Evolutionary conservation across 1,139 yeast genomes (phyloP), one percentile per base, ranked within the genome.

Genomic region (Lodderomyces elongisporus): DNA sequence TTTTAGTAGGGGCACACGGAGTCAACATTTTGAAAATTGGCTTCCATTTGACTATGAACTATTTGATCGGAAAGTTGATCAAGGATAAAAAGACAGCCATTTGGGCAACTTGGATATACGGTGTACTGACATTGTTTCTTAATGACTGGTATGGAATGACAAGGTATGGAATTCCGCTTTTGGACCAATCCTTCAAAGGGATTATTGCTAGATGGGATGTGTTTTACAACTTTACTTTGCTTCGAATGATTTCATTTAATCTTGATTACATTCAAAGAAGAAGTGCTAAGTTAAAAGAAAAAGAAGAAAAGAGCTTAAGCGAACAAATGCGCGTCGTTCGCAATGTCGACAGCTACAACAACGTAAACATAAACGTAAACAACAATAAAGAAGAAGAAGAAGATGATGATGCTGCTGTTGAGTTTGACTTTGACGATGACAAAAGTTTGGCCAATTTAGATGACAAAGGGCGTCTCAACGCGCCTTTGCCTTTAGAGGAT

Each of bases 131-230:
- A 0, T 62, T 93, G 27, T 88, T 91, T 52, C 54, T 87, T 34
- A 91, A 91, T 52, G 95, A 87, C 48, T 62, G 63, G 37, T 76
- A 67, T 41, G 66, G 87, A 35, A 68, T 72, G 17, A 65, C 71
- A 38, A 74, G 73, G 13, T 68, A 74, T 35, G 79, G 76, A 2
- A 46, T 79, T 15, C 54, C 63, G 0, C 55, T 72, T 16, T 53
- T 85, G 45, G 94, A 79, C 47, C 45, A 58, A 23, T 71, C 77
- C 1, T 79, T 70, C 47, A 68, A 65, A 52, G 97, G 98, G 0
- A 70, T 89, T 17, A 79, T 91, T 44, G 70, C 77, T 14, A 68
- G 97, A 45, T 93, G 99, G 99, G 97, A 91, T 52, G 96, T 93
- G 6, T 85, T 85, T 48, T 93, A 79, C 69, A 93, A 91, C 56